Evolutionary conservation across 768 basidiomycete genomes (phyloP), one percentile per base, ranked within the genome.

Genomic region (Sarcodon aspratus): DNA sequence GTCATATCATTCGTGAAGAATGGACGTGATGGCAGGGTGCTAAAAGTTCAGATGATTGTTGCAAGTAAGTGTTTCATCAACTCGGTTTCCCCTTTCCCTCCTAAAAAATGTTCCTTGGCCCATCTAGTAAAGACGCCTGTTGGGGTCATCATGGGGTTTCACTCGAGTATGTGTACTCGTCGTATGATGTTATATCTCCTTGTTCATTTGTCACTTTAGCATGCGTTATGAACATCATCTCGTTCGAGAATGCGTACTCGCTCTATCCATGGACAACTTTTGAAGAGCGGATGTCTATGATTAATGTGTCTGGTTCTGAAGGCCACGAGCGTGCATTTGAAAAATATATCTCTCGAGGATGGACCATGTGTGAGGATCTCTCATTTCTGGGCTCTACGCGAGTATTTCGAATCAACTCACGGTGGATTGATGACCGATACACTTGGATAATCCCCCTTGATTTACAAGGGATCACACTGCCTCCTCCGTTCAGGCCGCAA

Each of bases 191-290:
- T n/a, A n/a, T n/a, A n/a, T n/a, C n/a, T n/a, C n/a, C n/a, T n/a
- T 21, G 3, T 31, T 18, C 11, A 17, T 47, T 17, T 43, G 71
- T n/a, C n/a, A n/a, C n/a, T n/a, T n/a, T n/a, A n/a, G 71, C 70
- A 2, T 63, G 62, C 44, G 70, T 71, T 1, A 69, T 72, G 65
- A 75, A 75, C 49, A 48, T 73, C 0, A 70, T 75, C 50, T 61
- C 67, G 0, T 65, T 64, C 53, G 58, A 68, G 6, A 57, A 57
- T 0, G 74, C 72, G 0, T 72, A 70, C 47, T 62, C 64, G 1
- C 51, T 72, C 4, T 75, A 67, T 52, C 74, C 74, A 1, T 31
- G 50, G 1, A 67, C 64, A 0, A 75, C 73, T 0, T 69, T 72
- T 42, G 61, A 68, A 52, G n/a, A 55, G 45, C 64, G 3, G 52